These are phyloP conservation scores for Penicillium sp. DNA, from an alignment of 2,329 filamentous ascomycete species.

Conservation along the genomic window DNA sequence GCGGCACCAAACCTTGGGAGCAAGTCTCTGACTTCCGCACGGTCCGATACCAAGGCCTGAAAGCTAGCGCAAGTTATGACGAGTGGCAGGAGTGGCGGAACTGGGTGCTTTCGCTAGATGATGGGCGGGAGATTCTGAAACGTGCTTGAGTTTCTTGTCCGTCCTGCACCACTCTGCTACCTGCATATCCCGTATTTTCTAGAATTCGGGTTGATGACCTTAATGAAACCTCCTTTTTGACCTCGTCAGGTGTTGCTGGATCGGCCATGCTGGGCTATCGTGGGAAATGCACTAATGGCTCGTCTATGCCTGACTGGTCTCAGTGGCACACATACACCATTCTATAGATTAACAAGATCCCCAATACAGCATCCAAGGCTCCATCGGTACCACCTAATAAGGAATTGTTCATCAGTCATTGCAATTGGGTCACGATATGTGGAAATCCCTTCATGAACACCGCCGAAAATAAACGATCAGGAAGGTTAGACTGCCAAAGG, in stretches of 20 bases:
- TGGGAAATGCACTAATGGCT: neutral
- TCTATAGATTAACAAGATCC: neutral
- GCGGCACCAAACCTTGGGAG: constrained; percentile 60
- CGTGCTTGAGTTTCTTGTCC: constrained; percentile 5
- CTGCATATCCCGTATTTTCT: neutral
- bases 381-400: neutral
- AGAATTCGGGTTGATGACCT: constrained; percentile 7
- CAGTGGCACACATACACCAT: neutral
- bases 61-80: constrained; percentile 67
- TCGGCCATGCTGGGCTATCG: neutral
- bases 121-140: constrained; percentile 29
- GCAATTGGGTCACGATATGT: constrained; percentile 12
- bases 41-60: constrained; percentile 83
- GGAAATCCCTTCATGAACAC: constrained; percentile 1
- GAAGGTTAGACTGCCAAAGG: neutral
- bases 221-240: constrained; percentile 7
- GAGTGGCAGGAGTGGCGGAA: constrained; percentile 80
- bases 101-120: constrained; percentile 57
- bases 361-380: neutral
- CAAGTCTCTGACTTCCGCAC: constrained; percentile 73
- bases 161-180: neutral
- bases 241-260: neutral
- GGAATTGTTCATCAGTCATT: constrained; percentile 7
- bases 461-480: neutral
- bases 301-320: neutral